These are phyloP conservation scores for Penicillium thymicola DNA, from an alignment of 2,329 filamentous ascomycete species.

Conservation along the genomic window DNA sequence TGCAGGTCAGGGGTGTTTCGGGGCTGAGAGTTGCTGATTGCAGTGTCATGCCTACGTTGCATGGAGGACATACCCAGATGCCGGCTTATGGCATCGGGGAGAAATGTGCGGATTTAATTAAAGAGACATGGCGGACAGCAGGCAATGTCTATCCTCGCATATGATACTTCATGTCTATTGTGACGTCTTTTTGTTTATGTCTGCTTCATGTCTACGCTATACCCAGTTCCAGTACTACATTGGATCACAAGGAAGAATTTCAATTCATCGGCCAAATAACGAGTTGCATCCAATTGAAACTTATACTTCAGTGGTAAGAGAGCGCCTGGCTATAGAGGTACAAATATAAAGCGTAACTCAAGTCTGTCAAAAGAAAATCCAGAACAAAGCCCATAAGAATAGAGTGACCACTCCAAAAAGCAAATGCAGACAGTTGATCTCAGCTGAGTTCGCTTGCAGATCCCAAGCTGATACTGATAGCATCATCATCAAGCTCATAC, in stretches of 20 bases:
- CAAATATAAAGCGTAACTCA: neutral
- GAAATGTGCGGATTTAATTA: conserved; percentile 53
- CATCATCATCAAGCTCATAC: conserved; percentile 7
- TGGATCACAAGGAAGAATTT: neutral
- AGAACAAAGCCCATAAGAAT: neutral
- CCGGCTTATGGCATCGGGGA: conserved; percentile 58
- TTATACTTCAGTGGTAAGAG: neutral
- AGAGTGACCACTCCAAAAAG: neutral
- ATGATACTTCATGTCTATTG: neutral
- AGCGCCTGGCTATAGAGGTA: neutral
- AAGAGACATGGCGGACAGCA: conserved; percentile 32
- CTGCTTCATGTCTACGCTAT: neutral
- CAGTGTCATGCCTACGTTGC: conserved; percentile 52
- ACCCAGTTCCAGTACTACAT: neutral
- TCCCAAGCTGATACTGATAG: conserved; percentile 6
- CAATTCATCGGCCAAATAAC: neutral
- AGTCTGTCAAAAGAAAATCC: neutral
- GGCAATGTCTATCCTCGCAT: conserved; percentile 18
- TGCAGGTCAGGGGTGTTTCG: conserved; percentile 53
- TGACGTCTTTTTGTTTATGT: neutral
- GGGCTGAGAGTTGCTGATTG: conserved; percentile 55
- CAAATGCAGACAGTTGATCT: neutral
- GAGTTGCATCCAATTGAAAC: neutral
- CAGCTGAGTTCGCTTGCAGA: conserved; percentile 8
- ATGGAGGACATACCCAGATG: conserved; percentile 56